phyloP scores from a whole-genome alignment of 169 alveolate genomes.

The Plasmodium vivax region DNA sequence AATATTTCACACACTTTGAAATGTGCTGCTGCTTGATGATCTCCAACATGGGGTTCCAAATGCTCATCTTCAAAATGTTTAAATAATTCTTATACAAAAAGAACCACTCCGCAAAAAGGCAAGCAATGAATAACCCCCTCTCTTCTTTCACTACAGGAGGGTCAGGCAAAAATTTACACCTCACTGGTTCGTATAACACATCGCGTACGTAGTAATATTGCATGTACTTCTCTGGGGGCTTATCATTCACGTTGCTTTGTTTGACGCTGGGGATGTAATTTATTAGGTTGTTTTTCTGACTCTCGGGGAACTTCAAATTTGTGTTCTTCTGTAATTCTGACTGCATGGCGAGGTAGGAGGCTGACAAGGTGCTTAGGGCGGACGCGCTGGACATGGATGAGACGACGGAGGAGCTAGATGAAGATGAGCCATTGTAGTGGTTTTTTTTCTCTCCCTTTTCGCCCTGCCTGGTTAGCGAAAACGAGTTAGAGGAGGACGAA shows the following conservation, averaged over 20 bases:
- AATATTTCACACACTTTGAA: conserved; percentile 38
- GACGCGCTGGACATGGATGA: conserved; percentile 27
- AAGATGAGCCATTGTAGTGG: neutral
- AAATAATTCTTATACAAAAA: conserved; percentile 62
- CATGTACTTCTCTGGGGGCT: neutral
- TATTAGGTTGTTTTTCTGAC: neutral
- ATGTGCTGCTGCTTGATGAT: conserved; percentile 47
- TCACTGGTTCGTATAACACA: conserved; percentile 39
- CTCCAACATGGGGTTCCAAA: conserved; percentile 25
- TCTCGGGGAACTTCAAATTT: neutral
- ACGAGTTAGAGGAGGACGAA: conserved; percentile 17
- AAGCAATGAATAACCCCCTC: conserved; percentile 47
- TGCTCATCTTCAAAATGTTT: conserved; percentile 29
- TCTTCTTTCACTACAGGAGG: conserved; percentile 60
- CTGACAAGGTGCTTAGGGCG: conserved; percentile 22
- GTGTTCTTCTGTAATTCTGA: conserved; percentile 3
- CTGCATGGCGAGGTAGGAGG: neutral
- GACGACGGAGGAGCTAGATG: conserved; percentile 1
- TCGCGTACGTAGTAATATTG: conserved; percentile 10
- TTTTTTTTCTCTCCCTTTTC: neutral
- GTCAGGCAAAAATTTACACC: conserved; percentile 56
- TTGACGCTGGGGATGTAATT: conserved; percentile 11
- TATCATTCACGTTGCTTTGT: neutral
- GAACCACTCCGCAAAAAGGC: conserved; percentile 70
- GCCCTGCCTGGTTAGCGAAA: neutral